Evolutionary conservation across 352 stramenopile genomes (phyloP).

Genomic region (Phytophthora pluvialis): DNA sequence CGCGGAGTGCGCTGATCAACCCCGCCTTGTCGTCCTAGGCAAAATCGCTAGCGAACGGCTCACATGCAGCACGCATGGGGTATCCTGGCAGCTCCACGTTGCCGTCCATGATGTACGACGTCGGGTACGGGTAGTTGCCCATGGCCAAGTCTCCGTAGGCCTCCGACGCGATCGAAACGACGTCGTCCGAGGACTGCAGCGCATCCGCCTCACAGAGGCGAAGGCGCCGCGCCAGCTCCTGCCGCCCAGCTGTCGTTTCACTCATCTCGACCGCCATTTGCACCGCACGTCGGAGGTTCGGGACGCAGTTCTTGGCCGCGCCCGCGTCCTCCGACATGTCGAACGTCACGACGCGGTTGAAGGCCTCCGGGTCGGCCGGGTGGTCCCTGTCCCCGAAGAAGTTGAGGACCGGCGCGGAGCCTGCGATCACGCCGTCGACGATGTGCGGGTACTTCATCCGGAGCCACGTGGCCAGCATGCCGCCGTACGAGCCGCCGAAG

Average conservation of each 20-base stretch:
- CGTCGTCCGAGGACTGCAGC: slow-evolving; percentile 33
- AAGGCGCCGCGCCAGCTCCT: slow-evolving; percentile 34
- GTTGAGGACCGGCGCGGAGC: slow-evolving; percentile 64
- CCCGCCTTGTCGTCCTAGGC: slow-evolving; percentile 13
- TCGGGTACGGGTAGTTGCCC: slow-evolving; percentile 59
- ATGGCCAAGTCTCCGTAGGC: slow-evolving; percentile 46
- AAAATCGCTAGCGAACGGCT: slow-evolving; percentile 39
- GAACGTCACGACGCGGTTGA: slow-evolving; percentile 49
- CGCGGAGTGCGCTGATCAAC: slow-evolving; percentile 41
- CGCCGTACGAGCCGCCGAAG: slow-evolving; percentile 82
- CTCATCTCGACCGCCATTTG: slow-evolving; percentile 19
- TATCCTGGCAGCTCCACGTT: slow-evolving; percentile 43
- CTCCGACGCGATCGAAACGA: slow-evolving; percentile 21
- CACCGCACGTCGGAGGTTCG: slow-evolving; percentile 40
- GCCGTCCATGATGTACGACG: slow-evolving; percentile 59
- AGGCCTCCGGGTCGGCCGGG: slow-evolving; percentile 46
- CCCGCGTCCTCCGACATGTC: slow-evolving; percentile 48
- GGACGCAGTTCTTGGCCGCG: slow-evolving; percentile 42
- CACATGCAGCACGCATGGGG: slow-evolving; percentile 46
- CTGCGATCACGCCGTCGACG: slow-evolving; percentile 67
- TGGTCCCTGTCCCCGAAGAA: slow-evolving; percentile 56
- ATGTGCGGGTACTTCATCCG: slow-evolving; percentile 79
- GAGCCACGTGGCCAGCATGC: slow-evolving; percentile 81
- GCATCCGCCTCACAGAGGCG: slow-evolving; percentile 35
- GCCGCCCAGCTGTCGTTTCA: slow-evolving; percentile 25